Percentiles rank a stretch among this genome's conserved stretches.
Conservation (phyloP, 768 basidiomycete species). For the Auricularia heimuer region DNA sequence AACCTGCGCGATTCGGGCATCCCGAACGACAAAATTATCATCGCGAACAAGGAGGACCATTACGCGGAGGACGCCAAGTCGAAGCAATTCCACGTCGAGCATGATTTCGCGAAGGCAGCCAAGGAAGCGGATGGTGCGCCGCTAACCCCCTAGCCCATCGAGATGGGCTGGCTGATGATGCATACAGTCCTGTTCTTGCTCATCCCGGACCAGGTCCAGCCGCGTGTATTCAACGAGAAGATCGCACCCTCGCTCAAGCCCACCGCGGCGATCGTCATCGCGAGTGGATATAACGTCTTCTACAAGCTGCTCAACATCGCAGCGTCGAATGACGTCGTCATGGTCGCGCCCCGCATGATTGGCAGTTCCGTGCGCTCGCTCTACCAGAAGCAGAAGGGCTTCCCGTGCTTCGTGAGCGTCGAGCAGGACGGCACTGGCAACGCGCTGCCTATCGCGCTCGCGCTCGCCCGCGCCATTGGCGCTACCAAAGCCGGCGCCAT, state of each 20-base stretch:
- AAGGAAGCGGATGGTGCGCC: constrained; percentile 43
- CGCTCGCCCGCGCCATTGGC: constrained; percentile 47
- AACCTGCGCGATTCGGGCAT: constrained; percentile 56
- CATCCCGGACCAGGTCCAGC: constrained; percentile 57
- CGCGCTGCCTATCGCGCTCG: constrained; percentile 37
- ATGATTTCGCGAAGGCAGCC: constrained; percentile 47
- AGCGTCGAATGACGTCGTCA: constrained; percentile 46
- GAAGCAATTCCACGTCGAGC: constrained; percentile 48
- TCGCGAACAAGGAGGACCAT: constrained; percentile 47
- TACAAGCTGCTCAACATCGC: constrained; percentile 47
- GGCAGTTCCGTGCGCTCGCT: constrained; percentile 55
- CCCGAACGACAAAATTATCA: constrained; percentile 47
- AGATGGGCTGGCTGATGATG: background rate
- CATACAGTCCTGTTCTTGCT: constrained; percentile 46
- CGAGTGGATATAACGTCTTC: constrained; percentile 59
- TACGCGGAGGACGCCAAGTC: constrained; percentile 49
- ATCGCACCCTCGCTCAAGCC: constrained; percentile 42
- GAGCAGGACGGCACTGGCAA: constrained; percentile 50
- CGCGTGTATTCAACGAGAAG: constrained; percentile 48
- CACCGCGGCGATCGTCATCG: constrained; percentile 42
- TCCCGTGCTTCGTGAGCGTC: constrained; percentile 55
- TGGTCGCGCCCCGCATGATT: constrained; percentile 64
- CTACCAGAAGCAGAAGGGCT: constrained; percentile 49
- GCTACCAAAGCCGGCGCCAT: constrained; percentile 57
- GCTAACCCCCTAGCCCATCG: background rate